Percentiles rank a stretch among this genome's conserved stretches.
Conservation (phyloP, 345 rosid species). For the Cardiospermum halicacabum region DNA sequence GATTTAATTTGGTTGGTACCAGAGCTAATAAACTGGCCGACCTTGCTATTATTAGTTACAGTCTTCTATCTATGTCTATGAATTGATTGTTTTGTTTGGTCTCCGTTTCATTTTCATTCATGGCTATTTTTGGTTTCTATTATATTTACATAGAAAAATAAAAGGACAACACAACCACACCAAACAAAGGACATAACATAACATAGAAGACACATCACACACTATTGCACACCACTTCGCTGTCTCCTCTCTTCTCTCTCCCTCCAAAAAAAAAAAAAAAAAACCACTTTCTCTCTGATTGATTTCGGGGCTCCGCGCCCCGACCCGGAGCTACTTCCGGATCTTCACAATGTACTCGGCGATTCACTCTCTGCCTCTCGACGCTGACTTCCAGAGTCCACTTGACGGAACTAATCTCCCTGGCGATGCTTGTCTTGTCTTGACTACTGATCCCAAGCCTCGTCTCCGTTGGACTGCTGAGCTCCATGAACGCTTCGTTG, state of each 20-base stretch:
- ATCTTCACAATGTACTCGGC: constrained; percentile 60
- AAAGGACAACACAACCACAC: no score
- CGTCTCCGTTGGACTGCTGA: constrained; percentile 97
- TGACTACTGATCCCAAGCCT: constrained; percentile 94
- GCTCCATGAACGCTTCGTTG: constrained; percentile 89
- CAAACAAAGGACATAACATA: neutral
- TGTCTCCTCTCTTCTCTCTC: constrained; percentile 13
- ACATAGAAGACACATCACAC: constrained; percentile 25
- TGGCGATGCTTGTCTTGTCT: constrained; percentile 70
- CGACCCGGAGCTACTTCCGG: neutral
- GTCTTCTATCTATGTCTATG: neutral
- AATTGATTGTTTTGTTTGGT: no score
- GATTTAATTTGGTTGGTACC: constrained; percentile 1
- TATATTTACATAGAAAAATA: no score
- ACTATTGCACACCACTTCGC: no score
- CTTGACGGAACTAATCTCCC: constrained; percentile 65
- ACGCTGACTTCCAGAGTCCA: constrained; percentile 46
- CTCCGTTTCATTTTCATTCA: no score
- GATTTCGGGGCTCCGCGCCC: no score
- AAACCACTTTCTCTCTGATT: no score
- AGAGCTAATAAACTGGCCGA: neutral
- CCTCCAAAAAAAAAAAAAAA: no score
- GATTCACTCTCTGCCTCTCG: constrained; percentile 65
- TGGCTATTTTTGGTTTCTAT: neutral
- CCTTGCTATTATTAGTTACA: neutral